phyloP scores from a whole-genome alignment of 169 alveolate genomes.

The Eimeria praecox region DNA sequence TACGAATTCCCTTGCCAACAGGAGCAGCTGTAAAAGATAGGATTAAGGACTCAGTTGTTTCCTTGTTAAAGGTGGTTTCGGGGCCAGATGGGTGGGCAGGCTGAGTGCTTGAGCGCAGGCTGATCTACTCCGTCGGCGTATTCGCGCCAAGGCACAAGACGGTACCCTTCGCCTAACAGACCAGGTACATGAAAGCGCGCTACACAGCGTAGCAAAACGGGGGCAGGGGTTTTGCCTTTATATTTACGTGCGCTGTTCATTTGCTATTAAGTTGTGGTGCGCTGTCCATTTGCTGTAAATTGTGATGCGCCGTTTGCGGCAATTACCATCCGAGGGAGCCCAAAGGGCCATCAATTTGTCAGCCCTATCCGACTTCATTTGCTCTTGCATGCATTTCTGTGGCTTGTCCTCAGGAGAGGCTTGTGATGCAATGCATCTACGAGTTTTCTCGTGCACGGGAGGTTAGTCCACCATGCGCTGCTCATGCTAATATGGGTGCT shows the following conservation, averaged over 20 bases:
- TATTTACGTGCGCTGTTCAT: too few relatives aligned
- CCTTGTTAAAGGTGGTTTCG: neutral
- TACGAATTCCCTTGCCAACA: neutral
- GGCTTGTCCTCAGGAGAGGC: slow-evolving; percentile 18
- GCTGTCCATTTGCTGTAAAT: neutral
- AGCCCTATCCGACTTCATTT: neutral
- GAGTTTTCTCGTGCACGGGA: neutral
- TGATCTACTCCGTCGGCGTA: neutral
- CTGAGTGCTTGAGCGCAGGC: slow-evolving; percentile 28
- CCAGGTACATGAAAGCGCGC: neutral
- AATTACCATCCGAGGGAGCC: neutral
- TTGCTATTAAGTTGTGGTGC: too few relatives aligned
- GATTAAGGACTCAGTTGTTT: too few relatives aligned
- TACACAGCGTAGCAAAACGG: neutral
- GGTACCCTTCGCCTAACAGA: neutral
- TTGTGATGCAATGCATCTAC: neutral
- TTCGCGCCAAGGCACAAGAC: neutral
- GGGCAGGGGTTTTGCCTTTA: neutral
- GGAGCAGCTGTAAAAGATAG: neutral
- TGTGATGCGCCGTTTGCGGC: neutral
- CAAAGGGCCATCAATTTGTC: neutral
- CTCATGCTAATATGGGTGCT: neutral
- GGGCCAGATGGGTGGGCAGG: neutral
- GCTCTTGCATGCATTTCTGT: neutral
- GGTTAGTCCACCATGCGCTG: neutral